Evolutionary conservation across 2,329 filamentous ascomycete species (phyloP).

Genomic region (Eutypa lata): DNA sequence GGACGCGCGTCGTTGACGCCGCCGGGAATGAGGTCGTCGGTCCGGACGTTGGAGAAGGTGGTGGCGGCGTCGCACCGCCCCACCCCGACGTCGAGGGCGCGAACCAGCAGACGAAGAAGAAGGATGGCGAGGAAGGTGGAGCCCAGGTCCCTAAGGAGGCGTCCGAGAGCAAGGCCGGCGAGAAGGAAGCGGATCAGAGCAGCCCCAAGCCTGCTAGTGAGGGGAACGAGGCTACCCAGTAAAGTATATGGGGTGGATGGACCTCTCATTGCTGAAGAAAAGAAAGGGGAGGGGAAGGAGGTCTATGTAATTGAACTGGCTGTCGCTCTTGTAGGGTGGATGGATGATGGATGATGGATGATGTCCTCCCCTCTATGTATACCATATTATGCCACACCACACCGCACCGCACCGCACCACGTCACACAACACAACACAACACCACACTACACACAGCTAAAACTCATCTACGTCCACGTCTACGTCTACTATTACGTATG

Average conservation of each 20-base stretch:
- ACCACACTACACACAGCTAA: too few relatives aligned
- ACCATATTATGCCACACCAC: too few relatives aligned
- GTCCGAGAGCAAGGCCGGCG: slow-evolving; percentile 54
- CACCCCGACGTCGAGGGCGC: slow-evolving; percentile 61
- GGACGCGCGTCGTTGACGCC: slow-evolving; percentile 77
- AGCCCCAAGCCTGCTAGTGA: slow-evolving; percentile 63
- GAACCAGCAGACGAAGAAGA: slow-evolving; percentile 54
- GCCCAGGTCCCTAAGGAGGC: slow-evolving; percentile 35
- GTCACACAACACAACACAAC: too few relatives aligned
- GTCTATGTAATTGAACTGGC: too few relatives aligned
- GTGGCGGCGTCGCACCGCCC: slow-evolving; percentile 49
- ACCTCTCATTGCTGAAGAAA: not conserved
- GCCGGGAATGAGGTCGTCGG: slow-evolving; percentile 71
- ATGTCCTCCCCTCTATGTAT: too few relatives aligned
- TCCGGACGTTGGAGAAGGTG: slow-evolving; percentile 38
- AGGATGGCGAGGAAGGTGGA: slow-evolving; percentile 35
- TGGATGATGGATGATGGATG: too few relatives aligned
- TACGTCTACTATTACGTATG: too few relatives aligned
- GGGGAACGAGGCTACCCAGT: slow-evolving; percentile 53
- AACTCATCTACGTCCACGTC: too few relatives aligned
- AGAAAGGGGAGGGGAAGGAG: too few relatives aligned
- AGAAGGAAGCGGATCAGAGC: slow-evolving; percentile 53
- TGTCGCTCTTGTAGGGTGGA: too few relatives aligned
- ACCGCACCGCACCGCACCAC: too few relatives aligned
- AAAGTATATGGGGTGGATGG: not conserved